Evolutionary conservation across 805 yeast genomes (phyloP), one percentile per base, ranked within the genome.

Genomic region (Kluyveromyces siamensis): DNA sequence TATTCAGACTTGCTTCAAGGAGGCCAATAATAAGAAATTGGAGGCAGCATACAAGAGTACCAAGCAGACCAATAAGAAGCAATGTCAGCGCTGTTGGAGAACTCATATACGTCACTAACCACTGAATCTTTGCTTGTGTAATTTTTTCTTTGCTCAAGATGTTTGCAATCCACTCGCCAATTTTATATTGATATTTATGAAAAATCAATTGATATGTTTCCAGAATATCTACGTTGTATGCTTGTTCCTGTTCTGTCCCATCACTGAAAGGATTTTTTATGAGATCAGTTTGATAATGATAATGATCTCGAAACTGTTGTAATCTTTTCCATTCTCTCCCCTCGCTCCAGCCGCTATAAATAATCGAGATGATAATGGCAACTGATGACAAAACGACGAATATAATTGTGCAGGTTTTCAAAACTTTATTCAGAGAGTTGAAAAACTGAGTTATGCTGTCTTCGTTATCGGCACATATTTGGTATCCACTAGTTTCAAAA

Each of bases 61-160:
- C 93, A 14, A 76, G 66, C 0, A 82, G 6, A 0, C 84, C 85
- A 0, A 87, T 52, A 1, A 75, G 62, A 1, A 87, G 59, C 0
- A 82, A 56, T 0, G 74, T 56, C 1, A 75, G 48, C 0, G 90
- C 76, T 11, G 77, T 71, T 2, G 73, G 66, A 1, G 88, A 76
- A 2, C 78, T 61, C n/a, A 74, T 54, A 59, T 83, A 73, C 2
- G 71, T 55, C 2, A 63, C 50, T 2, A 70, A 46, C 75, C 75
- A 73, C 27, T 62, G 62, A 1, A 66, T 50, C 40, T 67, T 61
- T 2, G 54, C 50, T 30, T 61, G 51, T 5, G 49, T 54, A 8
- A 51, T 44, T 2, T 35, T 27, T 27, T 41, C 36, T 9, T 41
- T 17, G 8, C 57, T 21, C 0, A 49, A 1, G 30, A 30, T 21